These are phyloP conservation scores for Protomyces pachydermus DNA, from an alignment of 1,139 yeast species.

Conservation along the genomic window DNA sequence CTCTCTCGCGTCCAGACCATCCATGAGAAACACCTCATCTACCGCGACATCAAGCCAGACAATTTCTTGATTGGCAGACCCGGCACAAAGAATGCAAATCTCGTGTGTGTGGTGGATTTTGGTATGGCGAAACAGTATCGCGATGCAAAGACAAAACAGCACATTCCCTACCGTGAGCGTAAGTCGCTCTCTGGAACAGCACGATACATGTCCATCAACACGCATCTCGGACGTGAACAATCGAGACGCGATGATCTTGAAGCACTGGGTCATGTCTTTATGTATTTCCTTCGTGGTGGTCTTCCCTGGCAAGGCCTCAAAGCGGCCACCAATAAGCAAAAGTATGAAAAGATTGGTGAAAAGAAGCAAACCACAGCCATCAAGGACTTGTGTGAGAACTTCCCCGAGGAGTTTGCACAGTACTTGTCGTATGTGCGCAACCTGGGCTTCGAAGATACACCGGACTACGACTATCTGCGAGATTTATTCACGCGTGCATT, in stretches of 20 bases:
- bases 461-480: conserved; percentile 84
- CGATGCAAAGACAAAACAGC: conserved; percentile 90
- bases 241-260: conserved; percentile 94
- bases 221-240: conserved; percentile 95
- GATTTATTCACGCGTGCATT: conserved; percentile 70
- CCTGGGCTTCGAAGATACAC: conserved; percentile 84
- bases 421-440: conserved; percentile 78
- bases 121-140: conserved; percentile 98
- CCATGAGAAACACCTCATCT: conserved; percentile 83
- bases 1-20: conserved; percentile 76
- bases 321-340: conserved; percentile 94
- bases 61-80: conserved; percentile 78
- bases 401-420: conserved; percentile 82
- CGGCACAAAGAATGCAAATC: conserved; percentile 48
- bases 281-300: conserved; percentile 90
- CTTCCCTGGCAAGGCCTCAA: conserved; percentile 98
- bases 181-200: conserved; percentile 95
- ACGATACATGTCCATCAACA: conserved; percentile 93
- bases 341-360: conserved; percentile 93
- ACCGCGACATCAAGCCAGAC: conserved; percentile 94
- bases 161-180: conserved; percentile 92
- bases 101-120: conserved; percentile 59
- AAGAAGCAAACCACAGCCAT: conserved; percentile 85
- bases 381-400: conserved; percentile 68
- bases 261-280: conserved; percentile 88